Evolutionary conservation across 805 yeast genomes (phyloP), one percentile per base, ranked within the genome.

Genomic region (Hanseniaspora lachancei): DNA sequence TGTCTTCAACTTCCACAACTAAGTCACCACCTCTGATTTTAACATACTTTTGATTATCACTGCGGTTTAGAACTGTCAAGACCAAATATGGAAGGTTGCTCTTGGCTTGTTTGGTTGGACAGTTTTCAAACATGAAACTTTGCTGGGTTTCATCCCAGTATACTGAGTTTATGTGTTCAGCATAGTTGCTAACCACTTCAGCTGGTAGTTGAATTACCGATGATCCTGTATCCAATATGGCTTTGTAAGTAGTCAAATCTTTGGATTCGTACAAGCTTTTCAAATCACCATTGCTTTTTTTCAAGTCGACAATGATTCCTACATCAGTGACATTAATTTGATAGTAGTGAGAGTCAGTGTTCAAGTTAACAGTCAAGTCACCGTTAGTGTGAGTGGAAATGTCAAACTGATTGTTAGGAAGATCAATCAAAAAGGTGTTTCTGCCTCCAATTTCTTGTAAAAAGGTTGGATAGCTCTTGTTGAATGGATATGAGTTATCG

Each of bases 1-100:
- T 55, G 42, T 66, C 63, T 29, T 57, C 58, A 18, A 57, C 39
- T 29, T 61, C 61, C 21, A 65, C 64, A 29, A 50, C 46, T 15
- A 50, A 34, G 35, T 50, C 54, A 21, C 23, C 24, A 8, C 40
- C 47, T 42, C 54, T 50, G 15, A 50, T 42, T 23, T 50, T 50
- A 10, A 50, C 34, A 18, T 42, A 29, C 35, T 42, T 50, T 8
- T 9, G 8, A 6, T 7, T 12, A 2, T 27, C 44, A 7, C 6
- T 13, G 20, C 18, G 18, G 10, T 40, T 23, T 20, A n/a, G 2
- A 24, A 42, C 48, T 5, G 36, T 18, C 15, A 50, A 42, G 3
- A 40, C 46, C n/a, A 50, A 23, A 8, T 20, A 8, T 41, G 54
- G 54, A 7, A 50, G n/a, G 12, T 15, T 15, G 15, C 13, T 10